These are phyloP conservation scores for Tetrahymena thermophila DNA, from an alignment of 73 alveolate species.

Conservation along the genomic window DNA sequence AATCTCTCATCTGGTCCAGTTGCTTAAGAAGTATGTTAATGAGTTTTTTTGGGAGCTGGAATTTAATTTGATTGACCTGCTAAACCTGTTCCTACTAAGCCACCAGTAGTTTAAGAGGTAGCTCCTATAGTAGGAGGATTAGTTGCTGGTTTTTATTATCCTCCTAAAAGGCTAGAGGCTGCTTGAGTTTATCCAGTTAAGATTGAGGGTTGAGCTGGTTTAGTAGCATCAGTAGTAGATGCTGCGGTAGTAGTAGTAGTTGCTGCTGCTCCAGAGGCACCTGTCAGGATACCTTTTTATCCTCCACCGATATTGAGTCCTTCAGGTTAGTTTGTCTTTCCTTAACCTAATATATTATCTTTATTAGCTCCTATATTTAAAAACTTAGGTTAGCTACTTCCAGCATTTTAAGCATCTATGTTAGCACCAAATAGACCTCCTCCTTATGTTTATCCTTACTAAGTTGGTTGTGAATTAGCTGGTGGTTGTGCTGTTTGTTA, in stretches of 20 bases:
- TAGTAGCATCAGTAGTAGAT: neutral
- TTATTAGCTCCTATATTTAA: neutral
- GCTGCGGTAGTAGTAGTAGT: neutral
- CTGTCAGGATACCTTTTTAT: neutral
- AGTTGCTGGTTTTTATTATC: neutral
- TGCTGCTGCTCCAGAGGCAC: neutral
- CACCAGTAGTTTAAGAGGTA: neutral
- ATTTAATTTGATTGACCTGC: neutral
- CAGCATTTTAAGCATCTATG: neutral
- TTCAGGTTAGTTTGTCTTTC: neutral
- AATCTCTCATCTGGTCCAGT: neutral
- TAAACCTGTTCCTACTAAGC: neutral
- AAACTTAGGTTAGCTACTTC: no score
- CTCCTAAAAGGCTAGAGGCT: neutral
- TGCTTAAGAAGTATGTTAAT: neutral
- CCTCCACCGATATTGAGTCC: neutral
- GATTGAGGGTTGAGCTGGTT: neutral
- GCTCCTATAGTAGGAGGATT: neutral
- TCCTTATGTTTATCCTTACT: neutral
- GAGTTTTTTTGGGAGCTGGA: neutral
- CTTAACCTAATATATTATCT: neutral
- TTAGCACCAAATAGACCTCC: neutral
- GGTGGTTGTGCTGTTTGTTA: neutral
- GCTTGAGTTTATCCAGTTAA: neutral
- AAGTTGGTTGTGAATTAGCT: neutral